Evolutionary conservation across 768 basidiomycete species (phyloP).

Genomic region (Leccinellum albellum): DNA sequence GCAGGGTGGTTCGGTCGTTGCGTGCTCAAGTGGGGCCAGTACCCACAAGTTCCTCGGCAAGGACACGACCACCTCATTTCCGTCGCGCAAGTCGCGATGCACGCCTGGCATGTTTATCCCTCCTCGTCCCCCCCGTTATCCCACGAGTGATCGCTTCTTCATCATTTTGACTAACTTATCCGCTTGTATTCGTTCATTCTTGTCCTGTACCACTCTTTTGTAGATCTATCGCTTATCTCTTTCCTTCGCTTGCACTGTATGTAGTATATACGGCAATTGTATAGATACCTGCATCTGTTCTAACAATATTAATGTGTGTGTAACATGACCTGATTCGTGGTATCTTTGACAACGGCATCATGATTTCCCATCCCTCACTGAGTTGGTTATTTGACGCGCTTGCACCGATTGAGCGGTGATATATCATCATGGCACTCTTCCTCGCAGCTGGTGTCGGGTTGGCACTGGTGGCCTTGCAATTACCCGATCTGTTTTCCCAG

Average conservation of each 20-base stretch:
- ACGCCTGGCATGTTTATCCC: background rate
- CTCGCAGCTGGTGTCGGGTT: conserved; percentile 9
- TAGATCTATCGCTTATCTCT: background rate
- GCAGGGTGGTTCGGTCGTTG: background rate
- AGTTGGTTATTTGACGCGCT: background rate
- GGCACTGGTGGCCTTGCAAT: background rate
- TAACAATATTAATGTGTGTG: background rate
- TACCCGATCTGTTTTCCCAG: conserved; percentile 6
- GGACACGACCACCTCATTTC: background rate
- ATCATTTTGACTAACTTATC: conserved; percentile 18
- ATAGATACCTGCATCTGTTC: background rate
- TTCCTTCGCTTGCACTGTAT: background rate
- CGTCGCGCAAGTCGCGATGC: conserved; percentile 13
- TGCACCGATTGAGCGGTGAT: background rate
- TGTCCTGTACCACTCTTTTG: conserved; percentile 13
- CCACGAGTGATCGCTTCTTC: background rate
- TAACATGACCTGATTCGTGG: background rate
- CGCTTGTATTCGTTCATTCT: conserved; percentile 3
- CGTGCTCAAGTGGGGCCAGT: conserved; percentile 5
- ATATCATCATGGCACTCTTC: conserved; percentile 5
- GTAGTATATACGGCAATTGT: conserved; percentile 4
- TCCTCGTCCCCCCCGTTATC: background rate
- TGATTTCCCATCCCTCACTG: background rate
- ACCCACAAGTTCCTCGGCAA: conserved; percentile 2
- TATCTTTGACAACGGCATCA: background rate